Conservation (phyloP, 108 stramenopile species). For the Mediolabrus comicus region DNA sequence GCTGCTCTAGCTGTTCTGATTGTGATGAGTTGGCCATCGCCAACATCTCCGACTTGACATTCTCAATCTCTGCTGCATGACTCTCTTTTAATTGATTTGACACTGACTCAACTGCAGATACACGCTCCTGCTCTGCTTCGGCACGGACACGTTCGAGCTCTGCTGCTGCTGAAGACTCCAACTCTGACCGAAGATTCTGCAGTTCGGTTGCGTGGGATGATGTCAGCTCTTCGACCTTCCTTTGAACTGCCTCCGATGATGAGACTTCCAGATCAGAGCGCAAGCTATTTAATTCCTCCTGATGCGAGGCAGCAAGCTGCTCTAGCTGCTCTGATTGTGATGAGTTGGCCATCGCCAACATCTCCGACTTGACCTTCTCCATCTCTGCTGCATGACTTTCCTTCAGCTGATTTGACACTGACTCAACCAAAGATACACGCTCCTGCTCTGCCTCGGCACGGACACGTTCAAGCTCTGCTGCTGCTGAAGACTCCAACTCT, state of each 20-base stretch:
- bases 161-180: constrained; percentile 4
- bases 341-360: constrained; percentile 11
- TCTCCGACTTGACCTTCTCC: constrained; percentile 8
- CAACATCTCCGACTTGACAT: constrained; percentile 4
- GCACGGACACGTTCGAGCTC: constrained; percentile 8
- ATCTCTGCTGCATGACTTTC: constrained; percentile 11
- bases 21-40: constrained; percentile 20
- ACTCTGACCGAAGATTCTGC: constrained; percentile 16
- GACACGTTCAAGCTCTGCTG: constrained; percentile 7
- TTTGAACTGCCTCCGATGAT: neutral
- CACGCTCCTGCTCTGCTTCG: neutral
- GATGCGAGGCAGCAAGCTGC: constrained; percentile 9
- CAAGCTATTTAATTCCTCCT: constrained; percentile 18
- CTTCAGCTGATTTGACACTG: neutral
- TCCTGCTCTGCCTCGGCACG: neutral
- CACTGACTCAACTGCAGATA: neutral
- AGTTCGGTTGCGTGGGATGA: constrained; percentile 20
- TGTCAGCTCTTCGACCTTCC: constrained; percentile 5
- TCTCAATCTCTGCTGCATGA: constrained; percentile 5
- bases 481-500: constrained; percentile 1
- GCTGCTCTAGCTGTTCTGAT: constrained; percentile 24
- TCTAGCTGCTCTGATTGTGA: constrained; percentile 18
- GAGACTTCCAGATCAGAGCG: constrained; percentile 28
- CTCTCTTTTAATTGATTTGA: neutral
- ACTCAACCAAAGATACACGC: neutral